Conservation (phyloP, 495 filamentous ascomycete genomes). For the Aspergillus funiculosus region DNA sequence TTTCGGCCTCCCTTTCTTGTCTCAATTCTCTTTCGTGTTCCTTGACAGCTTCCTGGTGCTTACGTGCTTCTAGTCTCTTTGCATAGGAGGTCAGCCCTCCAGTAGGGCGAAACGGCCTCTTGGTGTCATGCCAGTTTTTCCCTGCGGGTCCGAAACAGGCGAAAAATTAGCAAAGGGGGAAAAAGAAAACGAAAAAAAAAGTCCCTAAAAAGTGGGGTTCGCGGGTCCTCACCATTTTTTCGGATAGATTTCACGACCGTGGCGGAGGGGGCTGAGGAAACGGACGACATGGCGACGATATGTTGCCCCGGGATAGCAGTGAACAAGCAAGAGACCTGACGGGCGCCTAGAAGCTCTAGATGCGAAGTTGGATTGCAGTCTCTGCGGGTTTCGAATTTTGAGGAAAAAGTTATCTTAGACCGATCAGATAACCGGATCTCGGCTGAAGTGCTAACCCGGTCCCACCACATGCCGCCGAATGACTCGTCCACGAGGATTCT, state of each 20-base stretch:
- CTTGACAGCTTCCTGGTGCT: slow-evolving; percentile 66
- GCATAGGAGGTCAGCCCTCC: slow-evolving; percentile 71
- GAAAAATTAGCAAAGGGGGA: slow-evolving; percentile 17
- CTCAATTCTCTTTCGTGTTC: slow-evolving; percentile 92
- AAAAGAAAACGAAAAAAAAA: slow-evolving; percentile 8
- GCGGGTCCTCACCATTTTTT: slow-evolving; percentile 37
- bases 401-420: slow-evolving; percentile 36
- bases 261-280: slow-evolving; percentile 15
- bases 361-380: neutral
- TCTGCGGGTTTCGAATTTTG: slow-evolving; percentile 12
- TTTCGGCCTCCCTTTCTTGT: slow-evolving; percentile 83
- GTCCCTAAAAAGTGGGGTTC: slow-evolving; percentile 16
- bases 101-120: slow-evolving; percentile 80
- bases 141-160: slow-evolving; percentile 48
- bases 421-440: slow-evolving; percentile 39
- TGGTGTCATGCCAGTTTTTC: slow-evolving; percentile 85
- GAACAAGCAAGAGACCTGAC: neutral
- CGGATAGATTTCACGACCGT: slow-evolving; percentile 35
- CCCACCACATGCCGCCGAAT: slow-evolving; percentile 16
- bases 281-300: slow-evolving; percentile 25
- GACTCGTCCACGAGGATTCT: slow-evolving; percentile 12
- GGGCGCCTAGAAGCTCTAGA: slow-evolving; percentile 2
- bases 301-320: neutral
- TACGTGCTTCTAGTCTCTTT: slow-evolving; percentile 60
- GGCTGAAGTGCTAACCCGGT: slow-evolving; percentile 23